Evolutionary conservation across 1,284 basidiomycete genomes (phyloP).

Genomic region (Entoloma clypeatum): DNA sequence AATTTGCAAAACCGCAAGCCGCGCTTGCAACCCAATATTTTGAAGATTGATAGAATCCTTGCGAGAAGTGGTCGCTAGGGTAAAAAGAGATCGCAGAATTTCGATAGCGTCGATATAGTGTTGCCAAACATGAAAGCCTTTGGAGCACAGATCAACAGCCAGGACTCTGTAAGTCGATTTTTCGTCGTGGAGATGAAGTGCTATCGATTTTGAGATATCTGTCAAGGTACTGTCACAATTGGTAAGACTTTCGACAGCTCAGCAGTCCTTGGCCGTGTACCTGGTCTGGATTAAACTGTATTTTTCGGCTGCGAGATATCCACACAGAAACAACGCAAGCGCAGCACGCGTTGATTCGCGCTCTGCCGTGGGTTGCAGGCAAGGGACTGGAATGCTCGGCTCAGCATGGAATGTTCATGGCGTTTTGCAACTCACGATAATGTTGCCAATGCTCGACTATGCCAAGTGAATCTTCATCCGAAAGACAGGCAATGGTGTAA

Average conservation of each 20-base stretch:
- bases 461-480: conserved; percentile 60
- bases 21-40: conserved; percentile 65
- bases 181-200: conserved; percentile 72
- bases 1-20: conserved; percentile 81
- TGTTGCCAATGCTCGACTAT: conserved; percentile 70
- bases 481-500: conserved; percentile 60
- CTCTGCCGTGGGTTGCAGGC: conserved; percentile 51
- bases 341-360: conserved; percentile 54
- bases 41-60: conserved; percentile 67
- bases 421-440: conserved; percentile 40
- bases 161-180: conserved; percentile 62
- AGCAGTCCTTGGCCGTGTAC: conserved; percentile 38
- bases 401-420: neutral
- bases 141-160: conserved; percentile 86
- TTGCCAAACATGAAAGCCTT: conserved; percentile 92
- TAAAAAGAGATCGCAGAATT: conserved; percentile 83
- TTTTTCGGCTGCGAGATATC: conserved; percentile 79
- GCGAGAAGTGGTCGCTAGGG: conserved; percentile 66
- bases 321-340: conserved; percentile 75
- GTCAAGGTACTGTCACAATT: conserved; percentile 62
- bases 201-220: conserved; percentile 81
- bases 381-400: conserved; percentile 55
- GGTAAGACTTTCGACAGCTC: conserved; percentile 1
- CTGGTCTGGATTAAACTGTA: conserved; percentile 72
- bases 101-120: conserved; percentile 91